Evolutionary conservation across 768 basidiomycete genomes (phyloP), one percentile per base, ranked within the genome.

Genomic region (Lactifluus piperatus): DNA sequence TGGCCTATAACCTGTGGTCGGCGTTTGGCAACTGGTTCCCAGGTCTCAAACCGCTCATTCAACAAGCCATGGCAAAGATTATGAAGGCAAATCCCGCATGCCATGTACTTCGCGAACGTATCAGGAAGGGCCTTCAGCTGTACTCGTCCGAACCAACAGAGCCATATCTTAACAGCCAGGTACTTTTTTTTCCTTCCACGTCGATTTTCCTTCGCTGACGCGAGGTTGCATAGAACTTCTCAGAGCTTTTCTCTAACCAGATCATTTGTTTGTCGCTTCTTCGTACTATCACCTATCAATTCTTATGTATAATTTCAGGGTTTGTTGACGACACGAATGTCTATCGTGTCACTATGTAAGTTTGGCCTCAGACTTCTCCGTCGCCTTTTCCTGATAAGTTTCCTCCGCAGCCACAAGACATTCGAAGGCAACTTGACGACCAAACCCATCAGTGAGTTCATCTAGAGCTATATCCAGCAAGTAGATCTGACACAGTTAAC

Each of bases 391-490:
- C 64, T 62, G 20, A 65, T 58, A 16, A 50, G 51, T n/a, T 63
- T 66, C 65, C 30, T 64, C 66, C 61, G 8, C 41, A 86, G 85
- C 70, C 97, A 99, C 79, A 97, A 97, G 80, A 99, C 97, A 7
- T 98, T 99, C 73, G 97, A 99, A 75, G 97, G 97, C 69, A 99
- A 99, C 75, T 82, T 98, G 82, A 98, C 95, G 8, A 98, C 97
- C 18, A 98, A 98, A 73, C 97, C 95, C 6, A 97, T 99, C 76
- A 97, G 87, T 87, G 67, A 66, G 84, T 68, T 16, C 37, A 4
- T 9, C n/a, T 10, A 54, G 48, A 22, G 39, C 4, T 22, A 56
- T 32, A 20, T 7, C 20, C 18, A n/a, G 30, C 27, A 24, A 50
- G 30, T 11, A n/a, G 36, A 54, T 18, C 47, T 59, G 2, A 48